phyloP scores from a whole-genome alignment of 352 stramenopile genomes.

The Pythium angustatum region DNA sequence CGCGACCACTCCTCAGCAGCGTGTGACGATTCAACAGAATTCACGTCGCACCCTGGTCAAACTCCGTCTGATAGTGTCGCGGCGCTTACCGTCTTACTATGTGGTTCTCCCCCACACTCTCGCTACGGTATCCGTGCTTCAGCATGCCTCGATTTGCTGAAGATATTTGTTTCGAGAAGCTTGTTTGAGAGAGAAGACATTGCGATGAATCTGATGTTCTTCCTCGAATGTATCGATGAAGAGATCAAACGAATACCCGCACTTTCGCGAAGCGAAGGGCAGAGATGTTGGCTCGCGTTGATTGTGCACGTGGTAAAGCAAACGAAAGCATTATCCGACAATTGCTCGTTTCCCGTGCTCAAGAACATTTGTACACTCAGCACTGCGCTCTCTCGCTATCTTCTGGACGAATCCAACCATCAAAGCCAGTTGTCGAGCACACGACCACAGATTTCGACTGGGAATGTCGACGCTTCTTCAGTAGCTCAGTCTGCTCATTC shows the following conservation, averaged over 20 bases:
- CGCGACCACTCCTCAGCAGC: not conserved
- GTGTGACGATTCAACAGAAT: not conserved
- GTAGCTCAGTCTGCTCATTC: no score
- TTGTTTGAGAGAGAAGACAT: conserved; percentile 65
- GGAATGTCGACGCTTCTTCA: no score
- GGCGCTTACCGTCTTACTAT: conserved; percentile 17
- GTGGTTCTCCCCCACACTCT: conserved; percentile 10
- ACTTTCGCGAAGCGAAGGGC: conserved; percentile 27
- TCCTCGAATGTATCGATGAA: conserved; percentile 58
- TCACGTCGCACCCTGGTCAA: not conserved
- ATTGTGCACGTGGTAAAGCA: conserved; percentile 54
- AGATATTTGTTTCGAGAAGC: conserved; percentile 37
- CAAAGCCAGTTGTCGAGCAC: not conserved
- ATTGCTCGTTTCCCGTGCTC: conserved; percentile 48
- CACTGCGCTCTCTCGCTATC: conserved; percentile 54
- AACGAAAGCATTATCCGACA: conserved; percentile 43
- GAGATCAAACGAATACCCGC: conserved; percentile 10
- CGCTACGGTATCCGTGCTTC: conserved; percentile 17
- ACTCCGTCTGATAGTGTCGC: conserved; percentile 4
- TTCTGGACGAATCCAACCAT: conserved; percentile 55
- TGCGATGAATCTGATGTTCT: conserved; percentile 56
- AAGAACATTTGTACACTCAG: conserved; percentile 59
- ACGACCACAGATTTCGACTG: not conserved
- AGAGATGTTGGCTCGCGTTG: conserved; percentile 66
- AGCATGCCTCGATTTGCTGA: conserved; percentile 49